A percentile compares a stretch with the other conserved stretches of the same genome.
phyloP scores from a whole-genome alignment of 495 filamentous ascomycete species.

The Talaromyces borbonicus region DNA sequence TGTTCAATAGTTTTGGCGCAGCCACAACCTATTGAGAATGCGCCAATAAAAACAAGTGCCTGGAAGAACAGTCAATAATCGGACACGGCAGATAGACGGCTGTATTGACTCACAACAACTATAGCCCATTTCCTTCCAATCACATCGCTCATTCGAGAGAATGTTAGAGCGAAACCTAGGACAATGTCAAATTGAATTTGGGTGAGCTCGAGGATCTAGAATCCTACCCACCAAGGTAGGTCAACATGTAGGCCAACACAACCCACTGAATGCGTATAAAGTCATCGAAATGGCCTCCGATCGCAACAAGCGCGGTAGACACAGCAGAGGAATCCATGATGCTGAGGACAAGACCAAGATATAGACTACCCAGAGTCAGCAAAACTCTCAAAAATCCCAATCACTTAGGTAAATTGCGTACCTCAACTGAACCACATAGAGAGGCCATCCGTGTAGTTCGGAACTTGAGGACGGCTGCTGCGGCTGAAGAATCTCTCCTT shows the following conservation, averaged over 20 bases:
- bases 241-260: slow-evolving; percentile 46
- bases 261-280: slow-evolving; percentile 48
- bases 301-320: slow-evolving; percentile 50
- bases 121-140: slow-evolving; percentile 41
- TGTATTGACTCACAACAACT: not conserved
- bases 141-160: slow-evolving; percentile 51
- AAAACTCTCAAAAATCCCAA: not conserved
- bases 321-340: slow-evolving; percentile 56
- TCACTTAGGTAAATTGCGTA: not conserved
- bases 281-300: slow-evolving; percentile 43
- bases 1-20: slow-evolving; percentile 41
- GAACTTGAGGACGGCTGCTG: not conserved
- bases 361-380: not conserved
- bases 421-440: slow-evolving; percentile 1
- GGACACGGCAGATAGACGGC: not conserved
- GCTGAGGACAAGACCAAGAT: slow-evolving; percentile 25
- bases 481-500: not conserved
- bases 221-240: slow-evolving; percentile 29
- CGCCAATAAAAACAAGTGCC: slow-evolving; percentile 43
- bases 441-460: not conserved
- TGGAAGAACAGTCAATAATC: slow-evolving; percentile 17
- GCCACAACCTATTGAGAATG: slow-evolving; percentile 43
- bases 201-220: slow-evolving; percentile 2
- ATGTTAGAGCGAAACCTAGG: slow-evolving; percentile 43
- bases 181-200: not conserved